Percentiles rank a stretch among this genome's conserved stretches.
Evolutionary conservation across 2,329 filamentous ascomycete genomes (phyloP).

Genomic region (Beauveria sp.): DNA sequence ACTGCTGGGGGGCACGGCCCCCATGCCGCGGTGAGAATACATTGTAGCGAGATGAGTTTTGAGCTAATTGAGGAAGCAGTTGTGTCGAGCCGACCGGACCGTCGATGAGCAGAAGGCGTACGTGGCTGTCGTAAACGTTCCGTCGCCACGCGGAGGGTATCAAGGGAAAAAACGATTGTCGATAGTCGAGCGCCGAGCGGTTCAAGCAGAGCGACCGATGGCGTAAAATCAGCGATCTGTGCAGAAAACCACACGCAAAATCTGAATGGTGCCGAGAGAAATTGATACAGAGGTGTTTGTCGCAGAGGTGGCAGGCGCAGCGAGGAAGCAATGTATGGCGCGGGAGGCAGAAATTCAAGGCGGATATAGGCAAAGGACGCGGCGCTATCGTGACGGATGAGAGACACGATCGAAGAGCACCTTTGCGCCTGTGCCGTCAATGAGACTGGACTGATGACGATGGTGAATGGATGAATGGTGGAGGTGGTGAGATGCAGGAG

Average conservation of each 20-base stretch:
- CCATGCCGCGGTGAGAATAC: conserved; percentile 87
- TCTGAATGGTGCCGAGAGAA: background rate
- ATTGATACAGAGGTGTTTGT: background rate
- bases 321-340: background rate
- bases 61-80: background rate
- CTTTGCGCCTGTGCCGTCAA: conserved; percentile 4
- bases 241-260: background rate
- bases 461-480: conserved; percentile 3
- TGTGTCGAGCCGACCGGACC: background rate
- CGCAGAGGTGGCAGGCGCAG: background rate
- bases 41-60: conserved; percentile 50
- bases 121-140: background rate
- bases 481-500: conserved; percentile 6
- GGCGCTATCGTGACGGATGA: conserved; percentile 1
- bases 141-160: background rate
- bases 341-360: background rate
- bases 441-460: background rate
- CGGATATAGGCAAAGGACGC: background rate
- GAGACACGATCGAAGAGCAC: background rate
- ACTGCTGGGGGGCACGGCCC: conserved; percentile 53
- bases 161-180: background rate
- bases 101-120: background rate
- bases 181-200: background rate
- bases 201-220: background rate
- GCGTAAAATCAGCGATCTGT: background rate